These are phyloP conservation scores for Penicillium manginii DNA, from an alignment of 495 filamentous ascomycete genomes.

Conservation along the genomic window DNA sequence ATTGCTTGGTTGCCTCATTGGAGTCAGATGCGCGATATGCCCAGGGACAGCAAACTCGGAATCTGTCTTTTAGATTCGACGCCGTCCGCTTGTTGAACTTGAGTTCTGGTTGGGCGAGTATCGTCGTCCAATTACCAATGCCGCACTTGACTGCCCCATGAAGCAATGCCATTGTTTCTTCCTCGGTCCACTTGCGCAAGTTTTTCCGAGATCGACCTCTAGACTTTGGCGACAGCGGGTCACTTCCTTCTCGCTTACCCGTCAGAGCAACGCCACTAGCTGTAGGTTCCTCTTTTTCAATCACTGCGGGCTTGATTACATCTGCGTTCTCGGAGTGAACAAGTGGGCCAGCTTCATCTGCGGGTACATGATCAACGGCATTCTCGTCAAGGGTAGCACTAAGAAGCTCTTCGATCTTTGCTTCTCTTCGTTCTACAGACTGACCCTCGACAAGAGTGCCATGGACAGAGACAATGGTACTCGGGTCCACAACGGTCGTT, in stretches of 20 bases:
- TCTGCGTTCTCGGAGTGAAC: conserved; percentile 13
- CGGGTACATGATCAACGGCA: conserved; percentile 18
- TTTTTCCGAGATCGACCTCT: conserved; percentile 51
- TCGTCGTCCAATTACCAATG: conserved; percentile 85
- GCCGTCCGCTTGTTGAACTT: conserved; percentile 75
- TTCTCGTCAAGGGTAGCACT: conserved; percentile 35
- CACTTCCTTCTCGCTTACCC: conserved; percentile 25
- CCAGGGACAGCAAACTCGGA: conserved; percentile 76
- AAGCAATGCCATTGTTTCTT: conserved; percentile 78
- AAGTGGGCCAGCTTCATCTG: conserved; percentile 15
- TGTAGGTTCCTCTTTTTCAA: conserved; percentile 6
- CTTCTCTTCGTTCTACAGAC: conserved; percentile 37
- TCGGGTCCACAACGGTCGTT: conserved; percentile 24
- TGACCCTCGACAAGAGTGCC: conserved; percentile 29
- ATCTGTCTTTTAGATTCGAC: conserved; percentile 84
- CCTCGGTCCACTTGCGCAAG: conserved; percentile 74
- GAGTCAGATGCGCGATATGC: conserved; percentile 50
- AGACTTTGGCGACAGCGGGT: conserved; percentile 44
- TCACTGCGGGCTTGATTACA: not conserved
- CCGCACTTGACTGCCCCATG: conserved; percentile 80
- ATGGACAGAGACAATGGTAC: conserved; percentile 23
- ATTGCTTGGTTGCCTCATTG: conserved; percentile 50
- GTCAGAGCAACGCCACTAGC: conserved; percentile 5
- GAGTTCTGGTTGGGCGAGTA: conserved; percentile 74
- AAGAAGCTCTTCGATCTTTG: conserved; percentile 43